phyloP scores from a whole-genome alignment of 768 basidiomycete genomes.

The Tulasnella sp. region DNA sequence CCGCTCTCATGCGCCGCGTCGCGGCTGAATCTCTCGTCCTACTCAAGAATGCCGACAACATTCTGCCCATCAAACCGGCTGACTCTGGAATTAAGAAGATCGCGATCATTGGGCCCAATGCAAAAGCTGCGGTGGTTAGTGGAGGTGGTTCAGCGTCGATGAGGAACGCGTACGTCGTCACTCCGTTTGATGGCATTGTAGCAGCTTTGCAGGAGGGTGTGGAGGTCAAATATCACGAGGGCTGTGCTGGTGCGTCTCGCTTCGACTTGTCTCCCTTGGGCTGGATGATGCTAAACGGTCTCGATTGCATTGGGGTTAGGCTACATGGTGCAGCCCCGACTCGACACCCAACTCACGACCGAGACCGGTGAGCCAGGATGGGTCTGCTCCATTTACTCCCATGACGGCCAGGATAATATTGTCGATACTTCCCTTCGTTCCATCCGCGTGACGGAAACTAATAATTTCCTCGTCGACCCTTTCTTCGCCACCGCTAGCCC shows the following conservation, averaged over 20 bases:
- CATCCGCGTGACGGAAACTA: slow-evolving; percentile 52
- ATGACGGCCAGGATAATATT: slow-evolving; percentile 49
- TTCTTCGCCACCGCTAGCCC: slow-evolving; percentile 50
- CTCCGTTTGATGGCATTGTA: slow-evolving; percentile 58
- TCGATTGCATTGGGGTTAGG: slow-evolving; percentile 38
- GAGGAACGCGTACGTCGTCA: slow-evolving; percentile 54
- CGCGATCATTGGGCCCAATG: slow-evolving; percentile 66
- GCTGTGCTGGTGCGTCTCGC: slow-evolving; percentile 53
- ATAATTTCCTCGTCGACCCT: slow-evolving; percentile 56
- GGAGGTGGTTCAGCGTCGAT: slow-evolving; percentile 69
- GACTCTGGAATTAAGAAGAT: slow-evolving; percentile 42
- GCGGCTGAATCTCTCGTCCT: slow-evolving; percentile 57
- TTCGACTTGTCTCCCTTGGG: not conserved
- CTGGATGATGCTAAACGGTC: not conserved
- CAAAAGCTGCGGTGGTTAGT: slow-evolving; percentile 61
- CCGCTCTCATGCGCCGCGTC: slow-evolving; percentile 50
- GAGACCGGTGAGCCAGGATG: slow-evolving; percentile 56
- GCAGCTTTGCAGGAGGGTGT: slow-evolving; percentile 49
- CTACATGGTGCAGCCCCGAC: slow-evolving; percentile 63
- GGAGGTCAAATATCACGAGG: slow-evolving; percentile 54
- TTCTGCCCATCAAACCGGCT: slow-evolving; percentile 50
- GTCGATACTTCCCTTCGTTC: slow-evolving; percentile 44
- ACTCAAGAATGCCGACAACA: slow-evolving; percentile 53
- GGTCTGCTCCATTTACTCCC: slow-evolving; percentile 59
- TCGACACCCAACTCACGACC: slow-evolving; percentile 56